These are phyloP conservation scores for Citrullus mucosospermus DNA, from an alignment of 306 rosid species.

Conservation along the genomic window DNA sequence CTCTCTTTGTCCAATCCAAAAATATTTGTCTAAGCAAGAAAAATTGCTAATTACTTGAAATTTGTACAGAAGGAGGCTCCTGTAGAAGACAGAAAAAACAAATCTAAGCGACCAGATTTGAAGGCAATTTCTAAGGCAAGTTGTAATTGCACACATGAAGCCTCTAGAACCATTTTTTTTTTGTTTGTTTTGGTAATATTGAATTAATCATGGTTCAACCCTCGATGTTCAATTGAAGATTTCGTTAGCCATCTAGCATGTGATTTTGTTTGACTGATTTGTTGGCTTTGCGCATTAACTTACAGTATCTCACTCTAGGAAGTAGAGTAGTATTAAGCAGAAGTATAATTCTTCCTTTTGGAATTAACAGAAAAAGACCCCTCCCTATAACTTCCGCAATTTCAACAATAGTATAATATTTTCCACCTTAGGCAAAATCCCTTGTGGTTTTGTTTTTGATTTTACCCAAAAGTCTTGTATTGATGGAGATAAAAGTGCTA, in stretches of 20 bases:
- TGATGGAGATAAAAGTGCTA: not conserved
- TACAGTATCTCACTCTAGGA: not conserved
- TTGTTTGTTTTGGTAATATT: not conserved
- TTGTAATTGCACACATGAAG: not conserved
- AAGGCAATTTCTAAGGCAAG: constrained; percentile 77
- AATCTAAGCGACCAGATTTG: constrained; percentile 76
- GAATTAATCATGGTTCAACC: not conserved
- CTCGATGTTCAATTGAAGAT: not conserved
- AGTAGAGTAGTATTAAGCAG: not conserved
- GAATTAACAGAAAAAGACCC: not conserved
- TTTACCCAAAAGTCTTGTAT: not conserved
- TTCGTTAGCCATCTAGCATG: not conserved
- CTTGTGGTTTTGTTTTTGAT: not conserved
- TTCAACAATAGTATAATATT: not conserved
- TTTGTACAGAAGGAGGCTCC: constrained; percentile 23
- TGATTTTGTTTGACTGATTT: not conserved
- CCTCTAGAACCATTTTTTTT: not conserved
- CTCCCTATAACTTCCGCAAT: no score
- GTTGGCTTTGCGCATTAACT: not conserved
- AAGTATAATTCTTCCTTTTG: not conserved
- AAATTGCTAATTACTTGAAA: not conserved
- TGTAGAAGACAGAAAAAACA: constrained; percentile 16
- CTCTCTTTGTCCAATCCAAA: not conserved
- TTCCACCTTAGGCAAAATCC: not conserved
- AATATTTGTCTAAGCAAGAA: not conserved